These are phyloP conservation scores for Elaeis oleifera DNA, from an alignment of 202 grass and related monocot species.

Conservation along the genomic window DNA sequence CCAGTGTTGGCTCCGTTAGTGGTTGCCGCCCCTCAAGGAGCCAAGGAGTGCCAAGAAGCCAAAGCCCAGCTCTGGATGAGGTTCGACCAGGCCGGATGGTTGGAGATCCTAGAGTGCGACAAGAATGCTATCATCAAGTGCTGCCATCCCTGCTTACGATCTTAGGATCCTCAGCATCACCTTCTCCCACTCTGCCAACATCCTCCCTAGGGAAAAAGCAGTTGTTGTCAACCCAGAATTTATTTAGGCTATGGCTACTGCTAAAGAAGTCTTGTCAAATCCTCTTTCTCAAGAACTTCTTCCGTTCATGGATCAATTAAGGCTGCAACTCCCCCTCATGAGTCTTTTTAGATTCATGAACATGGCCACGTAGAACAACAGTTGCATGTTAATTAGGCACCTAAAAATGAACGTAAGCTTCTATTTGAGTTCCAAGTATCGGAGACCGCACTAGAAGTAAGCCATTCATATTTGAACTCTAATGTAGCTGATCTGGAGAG, in stretches of 20 bases:
- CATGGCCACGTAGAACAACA: slow-evolving; percentile 21
- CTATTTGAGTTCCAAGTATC: slow-evolving; percentile 93
- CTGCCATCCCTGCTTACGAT: slow-evolving; percentile 55
- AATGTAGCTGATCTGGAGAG: slow-evolving; percentile 65
- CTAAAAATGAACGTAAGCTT: slow-evolving; percentile 49
- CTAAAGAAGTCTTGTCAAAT: slow-evolving; percentile 74
- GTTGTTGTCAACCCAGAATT: slow-evolving; percentile 79
- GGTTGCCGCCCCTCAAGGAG: neutral
- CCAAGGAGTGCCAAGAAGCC: slow-evolving; percentile 57
- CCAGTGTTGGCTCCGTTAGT: too few relatives aligned
- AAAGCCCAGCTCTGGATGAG: slow-evolving; percentile 72
- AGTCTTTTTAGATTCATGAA: slow-evolving; percentile 27
- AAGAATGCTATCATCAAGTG: slow-evolving; percentile 72
- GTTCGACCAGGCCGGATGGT: slow-evolving; percentile 52
- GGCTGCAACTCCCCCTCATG: slow-evolving; percentile 55
- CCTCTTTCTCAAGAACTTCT: slow-evolving; percentile 60
- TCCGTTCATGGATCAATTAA: slow-evolving; percentile 80
- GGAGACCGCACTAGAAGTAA: slow-evolving; percentile 64
- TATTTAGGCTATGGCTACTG: neutral
- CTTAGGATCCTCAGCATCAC: slow-evolving; percentile 76
- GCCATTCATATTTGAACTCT: slow-evolving; percentile 45
- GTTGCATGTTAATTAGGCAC: slow-evolving; percentile 39
- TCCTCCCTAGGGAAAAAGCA: slow-evolving; percentile 73
- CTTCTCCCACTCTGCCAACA: slow-evolving; percentile 88
- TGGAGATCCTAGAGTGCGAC: slow-evolving; percentile 69